A percentile compares a stretch with the other conserved stretches of the same genome.
These are phyloP conservation scores for Yarrowia divulgata DNA, from an alignment of 805 yeast species.

Conservation along the genomic window DNA sequence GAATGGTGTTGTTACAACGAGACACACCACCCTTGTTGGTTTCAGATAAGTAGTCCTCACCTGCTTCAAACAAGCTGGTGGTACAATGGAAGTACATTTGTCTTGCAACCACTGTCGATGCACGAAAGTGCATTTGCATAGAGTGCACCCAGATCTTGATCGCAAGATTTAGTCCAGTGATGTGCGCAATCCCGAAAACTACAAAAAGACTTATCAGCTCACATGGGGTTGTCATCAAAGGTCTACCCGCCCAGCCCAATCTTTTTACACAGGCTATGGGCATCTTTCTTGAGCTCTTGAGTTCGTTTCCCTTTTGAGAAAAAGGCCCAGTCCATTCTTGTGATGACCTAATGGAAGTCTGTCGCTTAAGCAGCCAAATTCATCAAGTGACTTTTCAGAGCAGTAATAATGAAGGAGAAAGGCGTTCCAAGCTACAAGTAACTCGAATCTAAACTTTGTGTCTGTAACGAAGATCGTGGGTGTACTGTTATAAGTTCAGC, in stretches of 20 bases:
- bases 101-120: conserved; percentile 25
- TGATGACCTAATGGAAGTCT: neutral
- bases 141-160: conserved; percentile 4
- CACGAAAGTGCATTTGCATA: conserved; percentile 26
- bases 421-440: neutral
- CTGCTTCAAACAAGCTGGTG: conserved; percentile 13
- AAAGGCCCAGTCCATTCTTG: neutral
- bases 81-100: conserved; percentile 1
- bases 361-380: conserved; percentile 10
- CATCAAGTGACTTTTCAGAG: conserved; percentile 1
- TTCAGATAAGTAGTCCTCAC: conserved; percentile 7
- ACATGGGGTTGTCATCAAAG: neutral
- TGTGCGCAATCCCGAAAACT: conserved; percentile 16
- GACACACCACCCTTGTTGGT: conserved; percentile 16
- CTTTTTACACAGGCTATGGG: neutral
- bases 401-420: neutral
- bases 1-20: neutral
- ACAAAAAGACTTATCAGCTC: neutral
- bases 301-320: no score
- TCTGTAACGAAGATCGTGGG: conserved; percentile 9
- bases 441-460: conserved; percentile 17
- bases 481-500: no score
- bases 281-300: no score
- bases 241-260: neutral
- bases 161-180: conserved; percentile 22